Conservation (phyloP, 257 asterid species). For the Fraxinus pennsylvanica region DNA sequence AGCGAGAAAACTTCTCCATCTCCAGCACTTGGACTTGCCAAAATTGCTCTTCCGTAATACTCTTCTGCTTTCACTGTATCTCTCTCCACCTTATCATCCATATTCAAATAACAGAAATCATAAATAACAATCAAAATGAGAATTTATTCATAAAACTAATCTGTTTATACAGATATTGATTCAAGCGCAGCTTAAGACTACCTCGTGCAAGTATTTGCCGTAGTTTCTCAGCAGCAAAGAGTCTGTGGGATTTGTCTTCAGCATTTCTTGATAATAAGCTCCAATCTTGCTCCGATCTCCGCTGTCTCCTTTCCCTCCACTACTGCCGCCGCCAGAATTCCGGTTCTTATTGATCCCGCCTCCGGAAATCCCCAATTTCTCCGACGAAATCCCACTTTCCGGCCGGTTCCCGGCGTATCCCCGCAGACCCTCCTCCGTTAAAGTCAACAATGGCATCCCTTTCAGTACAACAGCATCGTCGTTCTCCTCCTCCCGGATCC, state of each 20-base stretch:
- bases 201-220: slow-evolving; percentile 76
- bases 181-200: slow-evolving; percentile 17
- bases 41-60: slow-evolving; percentile 69
- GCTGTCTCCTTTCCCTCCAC: slow-evolving; percentile 22
- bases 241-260: slow-evolving; percentile 53
- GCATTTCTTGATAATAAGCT: slow-evolving; percentile 51
- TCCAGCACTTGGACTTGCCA: slow-evolving; percentile 62
- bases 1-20: slow-evolving; percentile 69
- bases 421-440: slow-evolving; percentile 9
- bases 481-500: slow-evolving; percentile 40
- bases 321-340: slow-evolving; percentile 43
- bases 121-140: neutral
- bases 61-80: slow-evolving; percentile 67
- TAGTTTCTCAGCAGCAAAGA: slow-evolving; percentile 66
- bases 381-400: slow-evolving; percentile 19
- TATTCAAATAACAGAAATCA: neutral
- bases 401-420: slow-evolving; percentile 25
- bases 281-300: slow-evolving; percentile 40
- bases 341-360: slow-evolving; percentile 52
- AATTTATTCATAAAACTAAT: neutral
- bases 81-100: slow-evolving; percentile 52
- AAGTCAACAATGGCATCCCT: slow-evolving; percentile 16
- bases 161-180: neutral
- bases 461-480: neutral
- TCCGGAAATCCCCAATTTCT: slow-evolving; percentile 42